Percentiles rank a stretch among this genome's conserved stretches.
Evolutionary conservation across 331 rosid species (phyloP).

Genomic region (Erythrophleum ivorense): DNA sequence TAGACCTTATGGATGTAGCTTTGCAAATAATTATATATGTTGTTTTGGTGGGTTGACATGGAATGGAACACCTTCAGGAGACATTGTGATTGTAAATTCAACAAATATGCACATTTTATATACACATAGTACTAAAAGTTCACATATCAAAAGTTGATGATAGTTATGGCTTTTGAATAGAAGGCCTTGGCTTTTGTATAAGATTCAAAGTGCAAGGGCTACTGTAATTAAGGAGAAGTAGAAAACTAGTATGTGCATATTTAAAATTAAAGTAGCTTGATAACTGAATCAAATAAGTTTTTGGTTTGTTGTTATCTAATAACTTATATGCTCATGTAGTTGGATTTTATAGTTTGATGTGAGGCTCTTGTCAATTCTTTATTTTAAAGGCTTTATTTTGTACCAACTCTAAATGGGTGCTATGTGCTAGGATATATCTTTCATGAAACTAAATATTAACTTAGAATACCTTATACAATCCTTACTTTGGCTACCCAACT

Average conservation of each 20-base stretch:
- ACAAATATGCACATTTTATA: slow-evolving; percentile 59
- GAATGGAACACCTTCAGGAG: slow-evolving; percentile 89
- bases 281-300: background rate
- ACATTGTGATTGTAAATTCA: slow-evolving; percentile 66
- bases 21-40: slow-evolving; percentile 23
- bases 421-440: background rate
- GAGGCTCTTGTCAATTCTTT: background rate
- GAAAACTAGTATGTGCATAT: slow-evolving; percentile 60
- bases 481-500: background rate
- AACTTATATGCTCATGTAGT: background rate
- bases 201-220: slow-evolving; percentile 83
- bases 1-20: slow-evolving; percentile 10
- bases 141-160: slow-evolving; percentile 32
- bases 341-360: background rate
- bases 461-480: background rate
- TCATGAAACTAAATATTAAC: background rate
- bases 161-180: slow-evolving; percentile 36
- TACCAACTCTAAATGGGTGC: background rate
- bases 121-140: background rate
- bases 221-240: slow-evolving; percentile 59
- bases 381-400: background rate
- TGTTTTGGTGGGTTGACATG: slow-evolving; percentile 49
- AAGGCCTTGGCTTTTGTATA: slow-evolving; percentile 87
- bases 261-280: slow-evolving; percentile 25
- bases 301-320: slow-evolving; percentile 26